Conservation (phyloP, 1,139 yeast genomes). For the Blastobotrys malaysiensis region DNA sequence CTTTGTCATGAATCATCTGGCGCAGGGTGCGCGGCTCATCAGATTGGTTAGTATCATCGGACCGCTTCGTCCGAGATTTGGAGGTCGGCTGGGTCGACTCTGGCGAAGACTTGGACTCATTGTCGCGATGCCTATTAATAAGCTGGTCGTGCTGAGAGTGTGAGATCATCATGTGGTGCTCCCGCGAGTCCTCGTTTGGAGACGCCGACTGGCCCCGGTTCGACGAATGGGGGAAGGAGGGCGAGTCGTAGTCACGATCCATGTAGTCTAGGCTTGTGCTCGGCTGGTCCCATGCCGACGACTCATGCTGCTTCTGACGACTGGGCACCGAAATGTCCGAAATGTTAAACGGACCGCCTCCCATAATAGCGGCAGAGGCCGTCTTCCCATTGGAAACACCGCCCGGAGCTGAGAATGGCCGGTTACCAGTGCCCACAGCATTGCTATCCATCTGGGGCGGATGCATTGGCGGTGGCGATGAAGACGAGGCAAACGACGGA, state of each 20-base stretch:
- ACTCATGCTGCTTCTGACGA: neutral
- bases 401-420: neutral
- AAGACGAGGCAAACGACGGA: neutral
- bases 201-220: neutral
- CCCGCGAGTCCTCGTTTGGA: neutral
- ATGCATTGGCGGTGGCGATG: neutral
- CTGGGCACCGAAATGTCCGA: neutral
- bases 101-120: neutral
- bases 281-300: neutral
- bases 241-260: neutral
- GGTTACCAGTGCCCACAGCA: neutral
- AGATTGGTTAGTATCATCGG: neutral
- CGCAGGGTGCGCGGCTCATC: neutral
- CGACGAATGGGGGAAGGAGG: neutral
- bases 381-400: neutral
- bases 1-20: neutral
- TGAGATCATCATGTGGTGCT: neutral
- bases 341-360: neutral
- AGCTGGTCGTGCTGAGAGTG: conserved; percentile 8
- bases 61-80: neutral
- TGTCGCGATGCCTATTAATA: conserved; percentile 3
- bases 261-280: neutral
- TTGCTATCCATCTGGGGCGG: too few relatives aligned
- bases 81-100: neutral
- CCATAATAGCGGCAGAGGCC: too few relatives aligned